phyloP scores from a whole-genome alignment of 495 filamentous ascomycete genomes.

The Talaromyces nanjingensis region DNA sequence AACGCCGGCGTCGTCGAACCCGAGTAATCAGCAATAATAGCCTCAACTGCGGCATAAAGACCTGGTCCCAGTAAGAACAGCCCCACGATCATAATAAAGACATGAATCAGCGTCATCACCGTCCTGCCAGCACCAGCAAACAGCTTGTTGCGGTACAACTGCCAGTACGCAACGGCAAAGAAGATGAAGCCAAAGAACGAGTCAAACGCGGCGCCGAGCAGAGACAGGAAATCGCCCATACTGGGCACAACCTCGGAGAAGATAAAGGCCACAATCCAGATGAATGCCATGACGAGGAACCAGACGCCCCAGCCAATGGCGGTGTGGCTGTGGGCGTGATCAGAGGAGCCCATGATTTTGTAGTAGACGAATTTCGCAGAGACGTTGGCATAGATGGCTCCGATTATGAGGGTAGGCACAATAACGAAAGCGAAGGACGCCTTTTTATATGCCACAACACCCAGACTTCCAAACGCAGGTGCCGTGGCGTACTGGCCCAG shows the following conservation, averaged over 20 bases:
- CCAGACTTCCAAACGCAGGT: constrained; percentile 75
- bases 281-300: constrained; percentile 62
- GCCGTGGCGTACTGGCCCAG: constrained; percentile 76
- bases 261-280: constrained; percentile 75
- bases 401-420: constrained; percentile 81
- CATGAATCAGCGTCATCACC: constrained; percentile 55
- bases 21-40: constrained; percentile 42
- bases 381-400: constrained; percentile 81
- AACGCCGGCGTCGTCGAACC: constrained; percentile 33
- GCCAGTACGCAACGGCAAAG: constrained; percentile 82
- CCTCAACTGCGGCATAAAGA: constrained; percentile 60
- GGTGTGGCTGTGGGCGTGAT: constrained; percentile 71
- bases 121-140: constrained; percentile 53
- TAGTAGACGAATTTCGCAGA: constrained; percentile 84
- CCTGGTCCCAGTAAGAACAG: constrained; percentile 69
- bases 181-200: constrained; percentile 93
- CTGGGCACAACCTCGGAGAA: constrained; percentile 87
- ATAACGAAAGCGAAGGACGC: constrained; percentile 87
- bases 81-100: constrained; percentile 64
- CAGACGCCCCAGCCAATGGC: constrained; percentile 74
- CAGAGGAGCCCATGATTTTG: constrained; percentile 67
- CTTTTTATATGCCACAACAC: constrained; percentile 66
- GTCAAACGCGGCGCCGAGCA: constrained; percentile 87
- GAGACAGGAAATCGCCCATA: constrained; percentile 72
- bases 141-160: constrained; percentile 66